A percentile compares a stretch with the other conserved stretches of the same genome.
Evolutionary conservation across 2,329 filamentous ascomycete species (phyloP).

Genomic region (Ceratocystis ficicola): DNA sequence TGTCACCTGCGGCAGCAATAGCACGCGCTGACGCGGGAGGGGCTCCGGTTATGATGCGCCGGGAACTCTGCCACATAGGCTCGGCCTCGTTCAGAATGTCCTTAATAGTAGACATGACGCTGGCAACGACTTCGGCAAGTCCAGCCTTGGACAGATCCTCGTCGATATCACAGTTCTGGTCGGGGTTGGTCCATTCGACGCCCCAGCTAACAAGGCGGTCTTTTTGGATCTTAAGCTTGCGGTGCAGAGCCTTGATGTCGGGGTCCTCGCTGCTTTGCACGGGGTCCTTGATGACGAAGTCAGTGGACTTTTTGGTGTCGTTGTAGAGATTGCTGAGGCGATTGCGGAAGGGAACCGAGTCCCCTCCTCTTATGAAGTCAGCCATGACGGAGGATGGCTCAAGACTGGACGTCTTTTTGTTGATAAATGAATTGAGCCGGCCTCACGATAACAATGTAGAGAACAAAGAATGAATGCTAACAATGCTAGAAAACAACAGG

Average conservation of each 20-base stretch:
- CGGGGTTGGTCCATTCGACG: slow-evolving; percentile 65
- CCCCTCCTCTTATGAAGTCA: slow-evolving; percentile 14
- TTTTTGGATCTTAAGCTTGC: slow-evolving; percentile 68
- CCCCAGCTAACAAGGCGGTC: slow-evolving; percentile 70
- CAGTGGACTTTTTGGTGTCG: slow-evolving; percentile 66
- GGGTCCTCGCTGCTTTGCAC: slow-evolving; percentile 52
- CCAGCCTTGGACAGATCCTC: slow-evolving; percentile 60
- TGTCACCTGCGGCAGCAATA: slow-evolving; percentile 34
- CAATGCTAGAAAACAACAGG: neutral
- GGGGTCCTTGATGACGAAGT: slow-evolving; percentile 55
- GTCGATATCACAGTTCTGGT: slow-evolving; percentile 56
- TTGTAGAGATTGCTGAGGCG: slow-evolving; percentile 59
- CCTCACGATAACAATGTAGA: neutral
- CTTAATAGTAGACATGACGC: slow-evolving; percentile 69
- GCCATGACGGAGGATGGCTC: slow-evolving; percentile 11
- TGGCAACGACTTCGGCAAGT: slow-evolving; percentile 62
- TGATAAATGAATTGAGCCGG: neutral
- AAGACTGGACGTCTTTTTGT: neutral
- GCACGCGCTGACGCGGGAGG: slow-evolving; percentile 7
- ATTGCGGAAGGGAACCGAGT: slow-evolving; percentile 18
- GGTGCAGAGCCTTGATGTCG: slow-evolving; percentile 58
- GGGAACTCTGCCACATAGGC: slow-evolving; percentile 53
- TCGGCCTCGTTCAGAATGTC: slow-evolving; percentile 68
- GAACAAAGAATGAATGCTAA: neutral
- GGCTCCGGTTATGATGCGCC: slow-evolving; percentile 8